Conservation (phyloP, 2,329 filamentous ascomycete species). For the Pseudogymnoascus sp. region DNA sequence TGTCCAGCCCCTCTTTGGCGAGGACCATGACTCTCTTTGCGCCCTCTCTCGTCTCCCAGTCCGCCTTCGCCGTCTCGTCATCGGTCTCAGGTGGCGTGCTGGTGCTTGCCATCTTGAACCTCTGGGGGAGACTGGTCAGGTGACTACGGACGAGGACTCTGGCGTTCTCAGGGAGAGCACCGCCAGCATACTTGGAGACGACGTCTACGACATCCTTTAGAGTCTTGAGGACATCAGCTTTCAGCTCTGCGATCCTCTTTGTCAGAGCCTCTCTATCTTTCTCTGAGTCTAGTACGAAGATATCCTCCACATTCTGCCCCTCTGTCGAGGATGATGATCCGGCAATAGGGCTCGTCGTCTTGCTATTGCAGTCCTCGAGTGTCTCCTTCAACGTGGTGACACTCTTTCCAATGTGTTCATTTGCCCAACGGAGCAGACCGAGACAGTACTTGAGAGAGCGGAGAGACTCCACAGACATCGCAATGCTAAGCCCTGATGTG, state of each 20-base stretch:
- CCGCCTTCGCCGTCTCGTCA: conserved; percentile 30
- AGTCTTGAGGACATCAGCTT: conserved; percentile 66
- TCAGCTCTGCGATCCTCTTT: conserved; percentile 53
- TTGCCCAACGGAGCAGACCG: conserved; percentile 71
- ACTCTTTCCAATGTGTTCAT: conserved; percentile 68
- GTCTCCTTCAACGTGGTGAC: conserved; percentile 67
- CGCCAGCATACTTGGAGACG: conserved; percentile 86
- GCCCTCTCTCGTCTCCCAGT: conserved; percentile 42
- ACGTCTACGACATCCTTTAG: conserved; percentile 75
- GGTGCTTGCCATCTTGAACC: conserved; percentile 68
- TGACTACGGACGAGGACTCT: conserved; percentile 74
- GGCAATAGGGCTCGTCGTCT: conserved; percentile 21
- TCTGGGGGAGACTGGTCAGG: conserved; percentile 73
- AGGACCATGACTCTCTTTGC: conserved; percentile 77
- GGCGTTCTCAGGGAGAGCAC: conserved; percentile 83
- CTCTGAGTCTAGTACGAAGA: background rate
- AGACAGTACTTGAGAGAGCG: conserved; percentile 80
- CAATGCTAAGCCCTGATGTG: conserved; percentile 82
- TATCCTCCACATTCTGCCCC: conserved; percentile 16
- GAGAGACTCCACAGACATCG: conserved; percentile 83
- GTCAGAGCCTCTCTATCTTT: conserved; percentile 23
- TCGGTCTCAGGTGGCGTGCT: conserved; percentile 29
- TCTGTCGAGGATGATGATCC: conserved; percentile 6
- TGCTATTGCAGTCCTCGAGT: conserved; percentile 61
- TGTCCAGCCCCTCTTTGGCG: conserved; percentile 83